Conservation (phyloP, 1,139 yeast genomes). For the Scheffersomyces stambukii region DNA sequence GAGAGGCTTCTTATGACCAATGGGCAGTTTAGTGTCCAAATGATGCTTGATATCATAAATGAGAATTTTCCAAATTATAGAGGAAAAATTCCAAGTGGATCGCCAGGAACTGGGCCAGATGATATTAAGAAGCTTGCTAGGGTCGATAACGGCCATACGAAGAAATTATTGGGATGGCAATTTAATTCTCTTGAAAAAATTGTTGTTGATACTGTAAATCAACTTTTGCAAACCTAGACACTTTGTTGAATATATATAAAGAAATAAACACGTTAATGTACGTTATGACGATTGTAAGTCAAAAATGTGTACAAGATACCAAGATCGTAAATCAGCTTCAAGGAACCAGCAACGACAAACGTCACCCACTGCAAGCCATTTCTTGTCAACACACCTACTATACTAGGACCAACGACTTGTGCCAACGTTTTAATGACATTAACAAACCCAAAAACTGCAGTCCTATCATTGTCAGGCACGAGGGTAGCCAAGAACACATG, state of each 20-base stretch:
- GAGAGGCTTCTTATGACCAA: slow-evolving; percentile 24
- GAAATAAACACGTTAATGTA: slow-evolving; percentile 11
- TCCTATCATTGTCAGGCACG: slow-evolving; percentile 31
- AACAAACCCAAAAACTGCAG: slow-evolving; percentile 38
- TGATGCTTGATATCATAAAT: slow-evolving; percentile 28
- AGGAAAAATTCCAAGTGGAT: too few species aligned
- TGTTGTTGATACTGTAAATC: slow-evolving; percentile 39
- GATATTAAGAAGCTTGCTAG: slow-evolving; percentile 18
- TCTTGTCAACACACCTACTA: slow-evolving; percentile 32
- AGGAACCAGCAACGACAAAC: slow-evolving; percentile 34
- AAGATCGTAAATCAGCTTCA: slow-evolving; percentile 36
- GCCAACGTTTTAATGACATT: slow-evolving; percentile 40
- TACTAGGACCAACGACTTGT: slow-evolving; percentile 35
- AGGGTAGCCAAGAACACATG: slow-evolving; percentile 39
- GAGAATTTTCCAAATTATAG: slow-evolving; percentile 23
- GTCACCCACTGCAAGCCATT: slow-evolving; percentile 34
- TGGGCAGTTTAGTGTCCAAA: slow-evolving; percentile 30
- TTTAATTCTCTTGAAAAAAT: slow-evolving; percentile 27
- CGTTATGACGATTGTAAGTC: slow-evolving; percentile 22
- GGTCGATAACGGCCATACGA: slow-evolving; percentile 22
- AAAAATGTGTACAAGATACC: slow-evolving; percentile 35
- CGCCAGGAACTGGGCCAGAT: slow-evolving; percentile 18
- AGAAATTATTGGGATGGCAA: slow-evolving; percentile 23
- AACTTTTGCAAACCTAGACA: slow-evolving; percentile 20
- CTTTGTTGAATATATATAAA: not conserved